Evolutionary conservation across 139 green algal genomes (phyloP).

Genomic region (Chlorella sp.): DNA sequence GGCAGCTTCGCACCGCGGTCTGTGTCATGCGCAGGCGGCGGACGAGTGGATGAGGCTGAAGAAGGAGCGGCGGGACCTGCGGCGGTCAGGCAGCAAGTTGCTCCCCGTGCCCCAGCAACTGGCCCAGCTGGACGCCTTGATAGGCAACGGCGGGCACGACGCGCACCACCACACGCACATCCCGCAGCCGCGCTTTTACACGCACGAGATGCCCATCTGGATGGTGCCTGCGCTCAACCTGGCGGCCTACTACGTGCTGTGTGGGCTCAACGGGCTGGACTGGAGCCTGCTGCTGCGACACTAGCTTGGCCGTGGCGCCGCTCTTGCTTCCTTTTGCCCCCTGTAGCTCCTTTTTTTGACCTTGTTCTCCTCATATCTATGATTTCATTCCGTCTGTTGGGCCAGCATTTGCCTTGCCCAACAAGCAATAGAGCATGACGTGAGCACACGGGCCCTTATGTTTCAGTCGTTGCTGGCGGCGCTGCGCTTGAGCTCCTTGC

Average conservation of each 20-base stretch:
- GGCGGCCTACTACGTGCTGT: conserved; percentile 17
- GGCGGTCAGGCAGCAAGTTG: not conserved
- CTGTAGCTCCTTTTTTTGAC: no score
- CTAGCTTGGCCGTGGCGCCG: no score
- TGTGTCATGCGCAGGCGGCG: not conserved
- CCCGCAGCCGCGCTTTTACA: not conserved
- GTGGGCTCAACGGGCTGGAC: no score
- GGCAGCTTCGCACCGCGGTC: not conserved
- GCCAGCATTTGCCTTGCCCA: no score
- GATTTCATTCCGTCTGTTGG: no score
- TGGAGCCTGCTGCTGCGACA: no score
- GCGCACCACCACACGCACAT: not conserved
- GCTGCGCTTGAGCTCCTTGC: no score
- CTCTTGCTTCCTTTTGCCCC: no score
- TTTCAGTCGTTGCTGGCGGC: no score
- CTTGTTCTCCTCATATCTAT: no score
- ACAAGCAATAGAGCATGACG: no score
- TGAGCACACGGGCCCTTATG: no score
- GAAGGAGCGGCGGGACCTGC: not conserved
- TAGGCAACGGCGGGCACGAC: not conserved
- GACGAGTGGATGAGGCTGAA: not conserved
- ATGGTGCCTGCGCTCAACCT: conserved; percentile 19
- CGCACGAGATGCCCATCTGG: not conserved
- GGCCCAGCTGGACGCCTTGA: not conserved
- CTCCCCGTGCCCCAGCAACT: not conserved